Conservation (phyloP, 345 rosid genomes). For the Hibiscus trionum region DNA sequence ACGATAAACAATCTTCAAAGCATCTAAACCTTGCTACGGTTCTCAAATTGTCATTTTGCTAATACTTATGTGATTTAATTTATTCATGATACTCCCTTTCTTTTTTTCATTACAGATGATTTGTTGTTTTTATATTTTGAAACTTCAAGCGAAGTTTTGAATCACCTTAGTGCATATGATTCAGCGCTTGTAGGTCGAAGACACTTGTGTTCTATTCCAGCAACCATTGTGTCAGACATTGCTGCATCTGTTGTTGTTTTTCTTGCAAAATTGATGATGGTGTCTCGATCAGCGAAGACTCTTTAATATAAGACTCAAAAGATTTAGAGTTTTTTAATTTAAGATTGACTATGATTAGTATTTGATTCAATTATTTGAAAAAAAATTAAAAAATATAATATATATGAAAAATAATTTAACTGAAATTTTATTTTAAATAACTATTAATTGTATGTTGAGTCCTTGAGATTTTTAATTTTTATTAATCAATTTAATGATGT, state of each 20-base stretch:
- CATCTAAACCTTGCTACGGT: background rate
- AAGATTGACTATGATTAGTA: no score
- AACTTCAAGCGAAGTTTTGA: constrained; percentile 90
- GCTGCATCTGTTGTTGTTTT: constrained; percentile 78
- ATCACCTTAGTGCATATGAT: constrained; percentile 73
- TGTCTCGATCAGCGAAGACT: constrained; percentile 86
- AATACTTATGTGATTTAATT: background rate
- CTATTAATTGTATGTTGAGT: no score
- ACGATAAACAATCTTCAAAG: constrained; percentile 5
- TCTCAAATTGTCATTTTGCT: constrained; percentile 6
- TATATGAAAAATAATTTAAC: no score
- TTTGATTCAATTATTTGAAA: no score
- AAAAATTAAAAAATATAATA: no score
- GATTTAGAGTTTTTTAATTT: no score
- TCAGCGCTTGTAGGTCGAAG: constrained; percentile 82
- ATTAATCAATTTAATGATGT: no score
- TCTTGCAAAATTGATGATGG: constrained; percentile 81
- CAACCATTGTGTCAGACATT: constrained; percentile 79
- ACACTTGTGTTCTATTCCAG: constrained; percentile 91
- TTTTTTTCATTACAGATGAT: constrained; percentile 50
- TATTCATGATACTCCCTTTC: constrained; percentile 8
- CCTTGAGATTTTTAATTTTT: no score
- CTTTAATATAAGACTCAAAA: constrained; percentile 70
- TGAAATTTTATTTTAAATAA: no score
- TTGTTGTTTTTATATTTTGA: constrained; percentile 84